Base-by-base conservation (phyloP, 1,284 basidiomycete genomes). In the Macrocybe sp. region DNA sequence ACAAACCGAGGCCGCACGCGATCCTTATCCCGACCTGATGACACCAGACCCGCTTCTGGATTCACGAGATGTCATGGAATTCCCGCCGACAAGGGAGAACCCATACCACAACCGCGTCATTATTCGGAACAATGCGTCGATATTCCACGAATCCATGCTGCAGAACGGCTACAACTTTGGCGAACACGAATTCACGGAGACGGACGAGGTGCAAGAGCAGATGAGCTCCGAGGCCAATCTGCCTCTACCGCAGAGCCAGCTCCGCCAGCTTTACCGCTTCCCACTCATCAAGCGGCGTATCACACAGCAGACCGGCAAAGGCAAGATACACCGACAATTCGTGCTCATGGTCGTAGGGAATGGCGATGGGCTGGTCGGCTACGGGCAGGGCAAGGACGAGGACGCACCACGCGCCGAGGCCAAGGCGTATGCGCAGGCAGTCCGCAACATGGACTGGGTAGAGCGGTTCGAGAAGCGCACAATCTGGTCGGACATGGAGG, bases 391-490 rank as follows among this genome's bases (percentile, higher is more conserved):
- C 43, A 92, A 94, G 66, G 85, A 89, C 59, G 66, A 67, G 2
- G 82, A 85, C 39, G 67, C 69, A 8, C 61, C 73, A 48, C 71
- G 73, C 34, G 93, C 93, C 0, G 64, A 77, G 32, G 71, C 75
- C 45, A 83, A 85, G 59, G 83, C 89, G 6, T 78, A 84, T 61
- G 72, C 79, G 37, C 78, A 89, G 56, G 95, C 90, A 0, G 73
- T 93, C 44, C 81, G 84, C 57, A 87, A 82, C 60, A 87, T 98
- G 85, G 95, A 97, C 66, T 85, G 78, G 58, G 89, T 98, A 50
- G 83, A 90, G 57, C 80, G 90, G 11, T 96, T 91, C 64, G 94
- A 97, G 67, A 74, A 83, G 55, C 79, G 95, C 45, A 98, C 96
- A 31, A 76, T 97, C 22, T 97, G 92, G 89, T 86, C 87, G 33